Conservation (phyloP, 2,329 filamentous ascomycete species). For the Furcasterigmium furcatum region DNA sequence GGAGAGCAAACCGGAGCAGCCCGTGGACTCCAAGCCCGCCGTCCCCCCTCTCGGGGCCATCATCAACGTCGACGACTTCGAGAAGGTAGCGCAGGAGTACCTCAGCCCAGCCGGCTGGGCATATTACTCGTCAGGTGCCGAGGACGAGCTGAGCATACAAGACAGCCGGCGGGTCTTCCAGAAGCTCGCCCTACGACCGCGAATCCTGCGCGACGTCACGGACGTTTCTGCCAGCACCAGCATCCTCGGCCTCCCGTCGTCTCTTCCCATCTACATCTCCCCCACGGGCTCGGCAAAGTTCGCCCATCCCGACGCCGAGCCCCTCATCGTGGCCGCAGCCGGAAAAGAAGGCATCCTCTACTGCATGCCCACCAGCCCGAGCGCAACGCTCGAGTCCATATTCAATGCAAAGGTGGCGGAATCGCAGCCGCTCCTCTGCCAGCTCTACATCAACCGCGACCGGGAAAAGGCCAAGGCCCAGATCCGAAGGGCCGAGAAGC, state of each 20-base stretch:
- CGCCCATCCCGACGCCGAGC: slow-evolving; percentile 61
- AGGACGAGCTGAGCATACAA: slow-evolving; percentile 71
- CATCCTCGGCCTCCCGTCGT: slow-evolving; percentile 50
- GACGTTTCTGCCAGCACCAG: slow-evolving; percentile 51
- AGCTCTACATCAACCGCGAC: slow-evolving; percentile 59
- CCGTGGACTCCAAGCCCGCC: slow-evolving; percentile 1
- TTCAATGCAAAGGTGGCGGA: not conserved
- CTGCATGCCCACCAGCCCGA: slow-evolving; percentile 7
- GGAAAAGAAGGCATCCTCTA: slow-evolving; percentile 7
- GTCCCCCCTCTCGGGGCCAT: slow-evolving; percentile 23
- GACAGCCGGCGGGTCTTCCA: slow-evolving; percentile 73
- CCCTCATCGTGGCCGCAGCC: slow-evolving; percentile 1
- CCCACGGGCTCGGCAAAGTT: slow-evolving; percentile 62
- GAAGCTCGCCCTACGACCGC: slow-evolving; percentile 72
- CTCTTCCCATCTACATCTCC: slow-evolving; percentile 58
- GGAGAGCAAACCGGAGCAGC: not conserved
- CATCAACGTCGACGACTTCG: slow-evolving; percentile 32
- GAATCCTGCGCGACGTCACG: slow-evolving; percentile 77
- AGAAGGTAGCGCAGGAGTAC: slow-evolving; percentile 24
- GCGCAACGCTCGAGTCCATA: slow-evolving; percentile 1
- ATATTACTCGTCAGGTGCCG: slow-evolving; percentile 81
- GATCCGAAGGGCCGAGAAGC: slow-evolving; percentile 38
- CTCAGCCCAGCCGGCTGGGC: slow-evolving; percentile 26
- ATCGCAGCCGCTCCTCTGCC: slow-evolving; percentile 43
- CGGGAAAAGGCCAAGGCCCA: slow-evolving; percentile 44